Evolutionary conservation across 2,329 filamentous ascomycete genomes (phyloP), one percentile per base, ranked within the genome.

Genomic region (Sclerotinia glacialis): DNA sequence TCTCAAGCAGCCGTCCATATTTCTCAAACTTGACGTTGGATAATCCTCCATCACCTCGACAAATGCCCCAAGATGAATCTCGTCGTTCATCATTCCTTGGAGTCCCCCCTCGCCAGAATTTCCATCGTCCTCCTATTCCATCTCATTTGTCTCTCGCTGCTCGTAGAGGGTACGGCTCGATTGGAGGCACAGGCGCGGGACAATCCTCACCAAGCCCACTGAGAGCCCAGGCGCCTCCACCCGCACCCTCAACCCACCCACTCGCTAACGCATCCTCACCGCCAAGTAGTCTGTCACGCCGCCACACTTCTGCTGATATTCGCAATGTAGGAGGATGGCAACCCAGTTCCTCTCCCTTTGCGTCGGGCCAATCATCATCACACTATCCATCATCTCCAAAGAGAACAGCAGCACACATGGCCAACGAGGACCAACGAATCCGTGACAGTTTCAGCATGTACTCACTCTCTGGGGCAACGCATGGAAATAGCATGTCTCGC

Each of bases 301-400:
- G 94, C 69, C 95, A 99, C 78, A 99, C 95, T 1, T 94, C 93
- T 49, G 95, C 95, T 67, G 95, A 99, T 76, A 98, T 99, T 72
- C 89, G 95, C 64, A 75, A 76, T 64, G 89, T 93, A 73, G 90
- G 93, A 76, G 92, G 90, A 47, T 94, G 91, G 87, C 89, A 88
- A 69, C 70, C 80, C 74, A 80, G 81, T 52, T 82, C 85, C 34
- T 90, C 89, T 6, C 90, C 89, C 14, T 90, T 87, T 74, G 82
- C 85, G 9, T 88, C 89, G 4, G 87, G 87, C 14, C 82, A 86
- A 69, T 83, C 83, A 64, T 84, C 83, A 21, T 78, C 81, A 46
- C 86, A 86, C 69, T 91, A 88, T 87, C 87, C 88, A 21, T 86
- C 87, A 21, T 90, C 88, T 31, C 88, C 87, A 9, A 84, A 85